Base-by-base conservation (phyloP, 306 rosid species). In the Sicyos edulis region DNA sequence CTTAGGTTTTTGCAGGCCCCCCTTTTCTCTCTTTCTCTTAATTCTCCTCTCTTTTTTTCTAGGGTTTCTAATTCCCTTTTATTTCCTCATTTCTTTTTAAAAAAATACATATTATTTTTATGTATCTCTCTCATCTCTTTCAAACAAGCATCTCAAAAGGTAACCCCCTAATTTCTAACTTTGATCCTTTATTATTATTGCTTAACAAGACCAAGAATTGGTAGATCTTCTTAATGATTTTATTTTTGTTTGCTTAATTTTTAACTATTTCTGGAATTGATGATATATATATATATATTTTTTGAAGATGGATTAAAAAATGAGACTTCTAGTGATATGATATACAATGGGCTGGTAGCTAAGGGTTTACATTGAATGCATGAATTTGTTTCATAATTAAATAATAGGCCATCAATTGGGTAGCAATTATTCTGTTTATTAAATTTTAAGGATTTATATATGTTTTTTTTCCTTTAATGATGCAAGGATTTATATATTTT, bases 1-100 rank as follows among this genome's bases (percentile, higher is more conserved):
- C 72, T 47, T 22, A 19, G 71, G 70, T 76, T 83, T 77, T 72
- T 58, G 72, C 77, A 54, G 83, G 80, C 77, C 74, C 70, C 81
- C 78, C 78, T 75, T 83, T 71, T 9, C 24, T n/a, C 34, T 47
- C 37, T 19, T 42, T 49, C 53, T 49, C 53, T 32, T 32, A 32
- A 32, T 11, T 45, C n/a, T 5, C 15, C 66, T 14, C 59, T 54
- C 8, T 9, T 29, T 10, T 19, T 19, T 20, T 22, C 19, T 47
- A 66, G 72, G 72, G 72, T 45, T 66, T 66, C 55, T 19, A 5
- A 12, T 5, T 21, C 29, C 10, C 8, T 20, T 7, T 1, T 16
- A 19, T 20, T 20, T 60, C 66, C 15, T 47, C 52, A 4, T 47
- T 47, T 32, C 6, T 32, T 32, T 1, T 32, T 37, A 37, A 37